Conservation (phyloP, 2,329 filamentous ascomycete genomes). For the Penicillium verrucosum region DNA sequence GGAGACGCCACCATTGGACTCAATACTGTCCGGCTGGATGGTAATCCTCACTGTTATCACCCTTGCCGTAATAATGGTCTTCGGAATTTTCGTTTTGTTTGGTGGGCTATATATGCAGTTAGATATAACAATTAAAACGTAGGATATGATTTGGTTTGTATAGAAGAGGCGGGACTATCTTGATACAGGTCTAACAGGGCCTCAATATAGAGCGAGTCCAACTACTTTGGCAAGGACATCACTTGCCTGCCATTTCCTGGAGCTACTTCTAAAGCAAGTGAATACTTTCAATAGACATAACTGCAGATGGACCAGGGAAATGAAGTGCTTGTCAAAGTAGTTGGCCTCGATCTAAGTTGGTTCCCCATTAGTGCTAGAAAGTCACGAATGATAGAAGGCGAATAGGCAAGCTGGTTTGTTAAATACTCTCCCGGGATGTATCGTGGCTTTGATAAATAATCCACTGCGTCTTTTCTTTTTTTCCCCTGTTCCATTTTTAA, state of each 20-base stretch:
- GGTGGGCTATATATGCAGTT: not conserved
- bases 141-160: not conserved
- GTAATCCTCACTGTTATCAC: not conserved
- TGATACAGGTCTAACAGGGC: not conserved
- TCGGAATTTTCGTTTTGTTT: not conserved
- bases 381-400: not conserved
- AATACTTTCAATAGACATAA: not conserved
- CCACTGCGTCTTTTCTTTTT: not conserved
- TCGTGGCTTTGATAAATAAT: too few relatives aligned
- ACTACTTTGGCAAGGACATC: not conserved
- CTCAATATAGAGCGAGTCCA: not conserved
- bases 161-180: not conserved
- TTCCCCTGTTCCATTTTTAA: not conserved
- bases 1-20: not conserved
- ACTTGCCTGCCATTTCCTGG: not conserved
- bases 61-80: not conserved
- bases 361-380: not conserved
- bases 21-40: not conserved
- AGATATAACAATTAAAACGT: not conserved
- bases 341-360: not conserved
- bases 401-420: not conserved
- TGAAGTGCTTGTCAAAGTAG: slow-evolving; percentile 1
- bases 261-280: not conserved
- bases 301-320: not conserved
- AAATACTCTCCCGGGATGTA: not conserved